A percentile compares a stretch with the other conserved stretches of the same genome.
phyloP scores from a whole-genome alignment of 257 asterid genomes.

The Capsicum chinense region DNA sequence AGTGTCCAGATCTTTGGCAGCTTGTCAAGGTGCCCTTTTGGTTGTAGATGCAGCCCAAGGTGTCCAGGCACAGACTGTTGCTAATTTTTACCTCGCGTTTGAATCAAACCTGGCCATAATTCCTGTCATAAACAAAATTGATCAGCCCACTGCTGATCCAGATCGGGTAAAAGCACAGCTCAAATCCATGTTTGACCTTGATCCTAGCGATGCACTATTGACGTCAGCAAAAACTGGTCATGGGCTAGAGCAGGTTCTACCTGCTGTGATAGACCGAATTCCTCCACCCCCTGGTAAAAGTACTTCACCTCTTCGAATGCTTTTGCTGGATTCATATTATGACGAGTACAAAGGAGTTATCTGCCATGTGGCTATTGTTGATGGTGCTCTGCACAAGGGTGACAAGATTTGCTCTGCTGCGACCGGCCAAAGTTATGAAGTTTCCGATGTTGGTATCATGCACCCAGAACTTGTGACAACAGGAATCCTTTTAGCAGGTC shows the following conservation, averaged over 20 bases:
- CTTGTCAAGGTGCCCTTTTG: conserved; percentile 97
- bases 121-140: conserved; percentile 94
- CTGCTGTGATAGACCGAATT: conserved; percentile 94
- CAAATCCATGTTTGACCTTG: conserved; percentile 91
- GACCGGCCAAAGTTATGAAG: conserved; percentile 88
- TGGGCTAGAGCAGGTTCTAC: conserved; percentile 90
- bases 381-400: conserved; percentile 88
- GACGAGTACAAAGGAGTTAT: conserved; percentile 97
- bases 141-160: conserved; percentile 99
- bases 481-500: conserved; percentile 89
- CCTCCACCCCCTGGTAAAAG: conserved; percentile 86
- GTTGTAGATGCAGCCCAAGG: conserved; percentile 99
- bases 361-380: conserved; percentile 96
- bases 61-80: conserved; percentile 98
- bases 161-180: conserved; percentile 90
- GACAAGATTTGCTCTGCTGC: conserved; percentile 89
- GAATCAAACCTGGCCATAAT: conserved; percentile 80
- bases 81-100: conserved; percentile 93
- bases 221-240: conserved; percentile 96
- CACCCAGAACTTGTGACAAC: conserved; percentile 92
- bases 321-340: conserved; percentile 90
- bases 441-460: conserved; percentile 87
- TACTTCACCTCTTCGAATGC: conserved; percentile 73
- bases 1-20: conserved; percentile 96
- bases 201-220: conserved; percentile 76